These are phyloP conservation scores for Nakazawaea wyomingensis DNA, from an alignment of 805 yeast species.

Conservation along the genomic window DNA sequence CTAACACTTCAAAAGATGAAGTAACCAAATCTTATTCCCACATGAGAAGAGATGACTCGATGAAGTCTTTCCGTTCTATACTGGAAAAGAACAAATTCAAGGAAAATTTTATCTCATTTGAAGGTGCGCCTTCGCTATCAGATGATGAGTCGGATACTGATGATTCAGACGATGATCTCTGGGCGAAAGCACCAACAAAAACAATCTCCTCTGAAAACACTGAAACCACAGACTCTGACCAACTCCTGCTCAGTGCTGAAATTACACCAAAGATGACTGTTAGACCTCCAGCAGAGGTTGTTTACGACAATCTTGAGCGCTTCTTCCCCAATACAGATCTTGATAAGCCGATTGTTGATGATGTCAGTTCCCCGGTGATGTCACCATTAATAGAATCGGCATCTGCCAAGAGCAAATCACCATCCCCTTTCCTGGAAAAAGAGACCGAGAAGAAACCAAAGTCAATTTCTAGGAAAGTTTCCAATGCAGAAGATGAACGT, in stretches of 20 bases:
- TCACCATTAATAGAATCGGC: constrained; percentile 35
- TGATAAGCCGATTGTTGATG: constrained; percentile 84
- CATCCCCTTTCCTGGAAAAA: not conserved
- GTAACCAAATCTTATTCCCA: not conserved
- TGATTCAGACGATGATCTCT: constrained; percentile 51
- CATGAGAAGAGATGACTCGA: constrained; percentile 12
- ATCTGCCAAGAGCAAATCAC: constrained; percentile 10
- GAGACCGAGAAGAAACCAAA: constrained; percentile 12
- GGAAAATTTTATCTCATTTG: constrained; percentile 71
- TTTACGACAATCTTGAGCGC: constrained; percentile 84
- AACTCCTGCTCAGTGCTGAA: too few relatives aligned
- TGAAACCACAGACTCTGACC: not conserved
- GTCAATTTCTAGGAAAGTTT: constrained; percentile 35
- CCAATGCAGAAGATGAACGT: constrained; percentile 29
- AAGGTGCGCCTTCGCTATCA: constrained; percentile 55
- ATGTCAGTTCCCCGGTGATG: constrained; percentile 54
- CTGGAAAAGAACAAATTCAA: constrained; percentile 49
- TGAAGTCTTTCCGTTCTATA: constrained; percentile 12
- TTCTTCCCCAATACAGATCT: constrained; percentile 91
- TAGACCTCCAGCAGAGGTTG: constrained; percentile 92
- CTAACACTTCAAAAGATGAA: not conserved
- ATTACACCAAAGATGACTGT: constrained; percentile 42
- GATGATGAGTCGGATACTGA: constrained; percentile 28
- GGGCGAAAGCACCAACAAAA: constrained; percentile 45
- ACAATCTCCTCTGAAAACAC: constrained; percentile 11